These are phyloP conservation scores for Skeletonema marinoi DNA, from an alignment of 108 stramenopile genomes.

Conservation along the genomic window DNA sequence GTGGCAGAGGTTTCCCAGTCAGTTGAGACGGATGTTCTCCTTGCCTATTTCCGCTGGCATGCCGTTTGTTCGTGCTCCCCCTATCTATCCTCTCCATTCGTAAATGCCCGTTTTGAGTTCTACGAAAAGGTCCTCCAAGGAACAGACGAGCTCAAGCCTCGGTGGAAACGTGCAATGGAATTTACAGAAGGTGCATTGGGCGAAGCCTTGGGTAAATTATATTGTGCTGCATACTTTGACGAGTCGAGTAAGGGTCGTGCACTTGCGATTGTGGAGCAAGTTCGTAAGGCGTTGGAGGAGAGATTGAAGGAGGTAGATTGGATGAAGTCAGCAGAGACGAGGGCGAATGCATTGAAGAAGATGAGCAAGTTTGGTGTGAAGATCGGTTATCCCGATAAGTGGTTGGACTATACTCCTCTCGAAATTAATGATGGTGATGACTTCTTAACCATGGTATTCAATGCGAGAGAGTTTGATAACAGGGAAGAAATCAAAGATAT, in stretches of 20 bases:
- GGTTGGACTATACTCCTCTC: constrained; percentile 72
- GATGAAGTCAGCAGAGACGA: constrained; percentile 77
- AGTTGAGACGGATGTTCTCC: constrained; percentile 38
- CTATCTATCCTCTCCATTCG: constrained; percentile 61
- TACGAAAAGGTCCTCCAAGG: constrained; percentile 65
- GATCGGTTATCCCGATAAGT: constrained; percentile 86
- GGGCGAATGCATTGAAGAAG: constrained; percentile 72
- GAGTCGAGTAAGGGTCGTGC: constrained; percentile 64
- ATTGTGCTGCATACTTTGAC: constrained; percentile 76
- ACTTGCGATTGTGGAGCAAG: constrained; percentile 74
- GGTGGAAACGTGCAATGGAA: constrained; percentile 86
- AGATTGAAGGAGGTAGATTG: constrained; percentile 86
- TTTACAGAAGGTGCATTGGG: constrained; percentile 75
- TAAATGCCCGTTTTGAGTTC: constrained; percentile 74
- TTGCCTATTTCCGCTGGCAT: constrained; percentile 61
- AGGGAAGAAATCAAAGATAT: constrained; percentile 66
- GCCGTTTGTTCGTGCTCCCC: constrained; percentile 54
- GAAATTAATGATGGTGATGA: constrained; percentile 40
- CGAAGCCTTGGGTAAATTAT: constrained; percentile 81
- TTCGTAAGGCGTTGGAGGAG: constrained; percentile 75
- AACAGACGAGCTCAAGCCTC: constrained; percentile 70
- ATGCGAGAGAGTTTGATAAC: constrained; percentile 64
- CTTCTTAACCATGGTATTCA: constrained; percentile 66
- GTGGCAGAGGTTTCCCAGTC: constrained; percentile 50
- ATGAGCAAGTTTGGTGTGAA: constrained; percentile 77